These are phyloP conservation scores for Begonia loranthoides DNA, from an alignment of 306 rosid genomes.

Conservation along the genomic window DNA sequence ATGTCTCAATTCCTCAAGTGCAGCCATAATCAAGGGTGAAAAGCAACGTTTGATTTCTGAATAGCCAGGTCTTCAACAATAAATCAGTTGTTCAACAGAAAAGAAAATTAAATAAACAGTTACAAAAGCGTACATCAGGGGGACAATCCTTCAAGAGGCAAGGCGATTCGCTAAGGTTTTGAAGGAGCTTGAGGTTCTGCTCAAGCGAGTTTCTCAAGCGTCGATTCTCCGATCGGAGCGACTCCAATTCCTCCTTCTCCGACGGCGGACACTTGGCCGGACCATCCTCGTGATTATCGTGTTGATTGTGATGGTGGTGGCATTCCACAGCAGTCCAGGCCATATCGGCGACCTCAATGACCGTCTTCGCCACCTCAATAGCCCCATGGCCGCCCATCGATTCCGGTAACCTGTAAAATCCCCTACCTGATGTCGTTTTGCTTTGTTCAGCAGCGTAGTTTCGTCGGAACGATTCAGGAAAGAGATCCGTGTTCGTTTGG, in stretches of 20 bases:
- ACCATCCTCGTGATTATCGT: constrained; percentile 5
- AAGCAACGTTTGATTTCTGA: too few relatives aligned
- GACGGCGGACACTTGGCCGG: constrained; percentile 8
- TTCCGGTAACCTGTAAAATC: background rate
- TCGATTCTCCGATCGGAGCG: constrained; percentile 62
- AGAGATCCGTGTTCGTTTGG: background rate
- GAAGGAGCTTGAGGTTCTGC: constrained; percentile 57
- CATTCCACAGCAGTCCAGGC: constrained; percentile 77
- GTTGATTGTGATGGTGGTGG: constrained; percentile 35
- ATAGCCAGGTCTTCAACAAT: too few relatives aligned
- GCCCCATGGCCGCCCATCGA: constrained; percentile 47
- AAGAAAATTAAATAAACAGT: constrained; percentile 2
- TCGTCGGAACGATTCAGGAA: background rate
- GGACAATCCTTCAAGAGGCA: constrained; percentile 53
- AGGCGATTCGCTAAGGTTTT: constrained; percentile 56
- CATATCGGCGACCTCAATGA: constrained; percentile 88
- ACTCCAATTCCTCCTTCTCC: constrained; percentile 35
- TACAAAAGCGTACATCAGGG: constrained; percentile 38
- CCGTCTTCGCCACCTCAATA: constrained; percentile 75
- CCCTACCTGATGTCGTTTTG: background rate
- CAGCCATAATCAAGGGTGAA: too few relatives aligned
- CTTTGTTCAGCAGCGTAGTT: constrained; percentile 2
- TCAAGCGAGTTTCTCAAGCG: constrained; percentile 58
- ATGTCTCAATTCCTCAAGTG: too few relatives aligned
- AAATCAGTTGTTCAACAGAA: background rate